These are phyloP conservation scores for Cymbidium sinense DNA, from an alignment of 106 monocot species.

Conservation along the genomic window DNA sequence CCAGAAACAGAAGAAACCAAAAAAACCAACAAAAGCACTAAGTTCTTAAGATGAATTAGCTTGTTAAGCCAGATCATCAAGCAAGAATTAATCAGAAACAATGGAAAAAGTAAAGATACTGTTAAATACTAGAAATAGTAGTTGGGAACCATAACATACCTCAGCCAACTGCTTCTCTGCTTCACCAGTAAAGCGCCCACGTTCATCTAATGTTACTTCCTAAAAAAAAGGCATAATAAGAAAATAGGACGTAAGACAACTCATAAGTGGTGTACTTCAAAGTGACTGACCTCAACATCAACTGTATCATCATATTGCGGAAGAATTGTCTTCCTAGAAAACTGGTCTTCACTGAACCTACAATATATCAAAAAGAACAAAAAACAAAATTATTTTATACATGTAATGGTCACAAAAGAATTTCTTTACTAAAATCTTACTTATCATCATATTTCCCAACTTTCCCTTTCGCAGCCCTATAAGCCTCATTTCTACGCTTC, in stretches of 20 bases:
- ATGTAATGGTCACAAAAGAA: neutral
- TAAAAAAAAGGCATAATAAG: constrained; percentile 21
- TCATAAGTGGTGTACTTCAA: neutral
- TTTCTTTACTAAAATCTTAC: constrained; percentile 22
- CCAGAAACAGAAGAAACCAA: neutral
- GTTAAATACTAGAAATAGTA: neutral
- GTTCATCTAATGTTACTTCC: constrained; percentile 90
- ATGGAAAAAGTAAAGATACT: neutral
- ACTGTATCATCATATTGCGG: constrained; percentile 79
- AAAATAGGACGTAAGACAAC: neutral
- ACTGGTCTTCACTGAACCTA: constrained; percentile 67
- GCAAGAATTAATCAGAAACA: neutral
- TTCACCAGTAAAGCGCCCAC: constrained; percentile 71
- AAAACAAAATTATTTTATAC: neutral
- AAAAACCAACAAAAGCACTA: neutral
- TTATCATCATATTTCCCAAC: constrained; percentile 75
- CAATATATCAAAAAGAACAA: constrained; percentile 9
- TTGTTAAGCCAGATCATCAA: neutral
- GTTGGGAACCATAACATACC: constrained; percentile 21
- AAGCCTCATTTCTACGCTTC: constrained; percentile 78
- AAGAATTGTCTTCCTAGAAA: constrained; percentile 59
- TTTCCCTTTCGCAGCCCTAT: constrained; percentile 73
- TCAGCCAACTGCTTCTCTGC: constrained; percentile 91
- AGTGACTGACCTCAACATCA: constrained; percentile 65
- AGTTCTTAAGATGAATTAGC: neutral